A percentile compares a stretch with the other conserved stretches of the same genome.
Conservation (phyloP, 805 yeast species). For the Zygoascus biomembranicola region DNA sequence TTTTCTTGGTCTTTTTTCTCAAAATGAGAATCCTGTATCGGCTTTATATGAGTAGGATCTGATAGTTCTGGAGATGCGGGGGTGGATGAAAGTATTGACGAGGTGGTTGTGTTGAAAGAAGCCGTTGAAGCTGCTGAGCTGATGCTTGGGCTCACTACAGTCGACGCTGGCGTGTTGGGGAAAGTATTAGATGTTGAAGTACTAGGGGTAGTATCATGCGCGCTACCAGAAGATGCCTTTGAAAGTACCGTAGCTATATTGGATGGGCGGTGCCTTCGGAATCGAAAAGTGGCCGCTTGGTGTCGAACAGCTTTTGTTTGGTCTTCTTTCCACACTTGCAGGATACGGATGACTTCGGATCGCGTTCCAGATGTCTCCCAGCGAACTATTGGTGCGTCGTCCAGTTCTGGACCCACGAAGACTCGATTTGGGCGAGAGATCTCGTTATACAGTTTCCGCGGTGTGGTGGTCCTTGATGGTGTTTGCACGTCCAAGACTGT, state of each 20-base stretch:
- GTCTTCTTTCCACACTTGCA: neutral
- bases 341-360: neutral
- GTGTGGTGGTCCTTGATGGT: neutral
- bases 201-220: neutral
- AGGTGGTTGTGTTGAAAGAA: neutral
- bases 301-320: neutral
- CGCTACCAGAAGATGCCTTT: neutral
- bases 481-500: neutral
- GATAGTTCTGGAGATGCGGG: neutral
- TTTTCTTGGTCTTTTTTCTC: no score
- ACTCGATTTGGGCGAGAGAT: conserved; percentile 14
- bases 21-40: no score
- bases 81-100: neutral
- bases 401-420: neutral
- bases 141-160: neutral
- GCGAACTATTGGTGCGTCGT: neutral
- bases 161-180: neutral
- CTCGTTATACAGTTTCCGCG: conserved; percentile 16
- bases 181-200: neutral
- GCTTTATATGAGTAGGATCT: no score
- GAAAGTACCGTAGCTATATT: neutral
- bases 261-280: neutral
- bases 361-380: neutral
- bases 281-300: neutral
- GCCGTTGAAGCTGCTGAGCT: neutral